Conservation (phyloP, 805 yeast species). For the Ogataea haglerorum region DNA sequence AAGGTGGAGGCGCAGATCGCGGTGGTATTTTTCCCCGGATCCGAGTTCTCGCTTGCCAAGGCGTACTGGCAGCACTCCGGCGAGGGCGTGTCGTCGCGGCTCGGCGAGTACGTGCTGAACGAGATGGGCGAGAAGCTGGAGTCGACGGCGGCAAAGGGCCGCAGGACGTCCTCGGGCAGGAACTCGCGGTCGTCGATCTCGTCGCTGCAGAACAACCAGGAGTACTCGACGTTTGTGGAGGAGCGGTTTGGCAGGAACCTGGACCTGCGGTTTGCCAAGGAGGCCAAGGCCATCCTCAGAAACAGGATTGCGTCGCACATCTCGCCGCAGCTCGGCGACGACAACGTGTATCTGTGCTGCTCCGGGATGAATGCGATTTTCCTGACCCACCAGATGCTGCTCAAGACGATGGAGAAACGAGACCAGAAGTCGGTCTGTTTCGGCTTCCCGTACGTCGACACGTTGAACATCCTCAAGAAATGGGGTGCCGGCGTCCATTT, state of each 20-base stretch:
- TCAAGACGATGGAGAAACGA: constrained; percentile 19
- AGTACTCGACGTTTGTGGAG: constrained; percentile 68
- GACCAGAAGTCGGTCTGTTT: constrained; percentile 76
- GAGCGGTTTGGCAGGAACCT: constrained; percentile 88
- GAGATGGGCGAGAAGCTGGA: constrained; percentile 46
- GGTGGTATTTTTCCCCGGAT: constrained; percentile 70
- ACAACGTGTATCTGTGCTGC: constrained; percentile 81
- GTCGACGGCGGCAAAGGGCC: constrained; percentile 26
- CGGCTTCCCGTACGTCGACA: constrained; percentile 96
- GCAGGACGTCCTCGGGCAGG: constrained; percentile 21
- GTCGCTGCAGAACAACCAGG: constrained; percentile 34
- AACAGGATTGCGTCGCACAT: constrained; percentile 71
- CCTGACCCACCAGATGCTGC: constrained; percentile 58
- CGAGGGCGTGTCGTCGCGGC: constrained; percentile 89
- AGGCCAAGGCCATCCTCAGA: constrained; percentile 72
- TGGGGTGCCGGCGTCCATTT: constrained; percentile 92
- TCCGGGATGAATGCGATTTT: constrained; percentile 93
- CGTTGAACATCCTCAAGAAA: constrained; percentile 76
- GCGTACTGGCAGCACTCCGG: constrained; percentile 97
- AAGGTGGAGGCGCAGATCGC: constrained; percentile 68
- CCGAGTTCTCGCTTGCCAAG: constrained; percentile 62
- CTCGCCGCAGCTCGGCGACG: constrained; percentile 30
- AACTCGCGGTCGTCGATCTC: constrained; percentile 30
- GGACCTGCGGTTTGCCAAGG: constrained; percentile 69
- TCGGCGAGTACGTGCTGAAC: constrained; percentile 78